Conservation (phyloP, 192 early-diverging fungal species). For the Oehlia diaphana region DNA sequence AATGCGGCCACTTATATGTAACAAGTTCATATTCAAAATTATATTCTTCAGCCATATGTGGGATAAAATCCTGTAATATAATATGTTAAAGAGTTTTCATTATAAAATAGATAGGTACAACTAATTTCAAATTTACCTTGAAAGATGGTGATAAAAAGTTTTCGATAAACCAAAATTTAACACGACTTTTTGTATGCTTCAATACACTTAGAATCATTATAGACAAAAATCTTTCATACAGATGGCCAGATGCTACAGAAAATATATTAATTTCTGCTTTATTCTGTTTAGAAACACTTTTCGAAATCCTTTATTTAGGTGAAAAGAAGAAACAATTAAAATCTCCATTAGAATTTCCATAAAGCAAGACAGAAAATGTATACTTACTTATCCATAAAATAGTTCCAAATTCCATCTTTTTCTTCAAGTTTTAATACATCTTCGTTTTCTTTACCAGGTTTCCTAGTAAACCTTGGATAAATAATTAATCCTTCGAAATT, state of each 20-base stretch:
- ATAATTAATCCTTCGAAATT: constrained; percentile 83
- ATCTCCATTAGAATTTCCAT: background rate
- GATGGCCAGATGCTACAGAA: constrained; percentile 95
- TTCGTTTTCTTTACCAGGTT: constrained; percentile 75
- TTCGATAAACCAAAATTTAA: constrained; percentile 99
- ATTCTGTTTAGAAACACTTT: constrained; percentile 30
- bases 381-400: constrained; percentile 59
- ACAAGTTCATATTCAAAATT: constrained; percentile 94
- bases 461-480: constrained; percentile 78
- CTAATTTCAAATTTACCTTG: constrained; percentile 55
- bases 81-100: background rate
- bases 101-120: background rate
- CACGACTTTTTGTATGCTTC: constrained; percentile 80
- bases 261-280: constrained; percentile 88
- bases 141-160: constrained; percentile 97
- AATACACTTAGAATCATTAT: constrained; percentile 97
- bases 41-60: constrained; percentile 81
- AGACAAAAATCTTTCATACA: constrained; percentile 96
- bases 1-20: constrained; percentile 98
- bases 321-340: constrained; percentile 3
- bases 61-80: constrained; percentile 72
- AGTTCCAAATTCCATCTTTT: constrained; percentile 56
- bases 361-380: background rate
- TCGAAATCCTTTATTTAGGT: constrained; percentile 27
- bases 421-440: constrained; percentile 59